Conservation (phyloP, 192 early-diverging fungal species). For the Geranomyces variabilis region DNA sequence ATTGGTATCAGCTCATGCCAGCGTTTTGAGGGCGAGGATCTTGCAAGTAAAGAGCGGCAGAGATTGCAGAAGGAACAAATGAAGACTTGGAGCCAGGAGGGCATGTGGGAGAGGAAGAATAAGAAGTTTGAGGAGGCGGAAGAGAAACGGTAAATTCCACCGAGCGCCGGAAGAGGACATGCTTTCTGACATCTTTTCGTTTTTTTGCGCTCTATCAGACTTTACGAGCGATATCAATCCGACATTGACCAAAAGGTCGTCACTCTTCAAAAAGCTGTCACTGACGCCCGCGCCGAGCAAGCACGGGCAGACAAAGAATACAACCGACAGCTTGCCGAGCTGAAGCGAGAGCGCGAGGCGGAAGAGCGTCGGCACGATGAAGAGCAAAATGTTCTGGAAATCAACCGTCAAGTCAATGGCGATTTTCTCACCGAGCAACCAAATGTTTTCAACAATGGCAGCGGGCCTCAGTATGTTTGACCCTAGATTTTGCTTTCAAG, state of each 20-base stretch:
- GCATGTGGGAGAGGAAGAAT: slow-evolving; percentile 48
- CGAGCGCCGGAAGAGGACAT: neutral
- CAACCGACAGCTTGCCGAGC: slow-evolving; percentile 46
- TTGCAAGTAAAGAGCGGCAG: slow-evolving; percentile 35
- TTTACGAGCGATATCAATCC: slow-evolving; percentile 47
- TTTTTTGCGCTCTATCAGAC: slow-evolving; percentile 13
- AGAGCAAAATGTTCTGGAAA: slow-evolving; percentile 49
- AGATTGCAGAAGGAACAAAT: slow-evolving; percentile 56
- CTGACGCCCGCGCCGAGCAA: slow-evolving; percentile 35
- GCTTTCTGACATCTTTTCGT: neutral
- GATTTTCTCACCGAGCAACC: slow-evolving; percentile 56
- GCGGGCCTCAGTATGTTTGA: slow-evolving; percentile 51
- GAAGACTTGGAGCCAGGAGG: slow-evolving; percentile 50
- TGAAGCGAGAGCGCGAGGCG: slow-evolving; percentile 46
- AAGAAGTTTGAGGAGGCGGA: slow-evolving; percentile 39
- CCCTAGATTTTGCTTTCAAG: neutral
- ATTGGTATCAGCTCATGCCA: slow-evolving; percentile 50
- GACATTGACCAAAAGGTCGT: slow-evolving; percentile 43
- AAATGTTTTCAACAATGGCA: slow-evolving; percentile 54
- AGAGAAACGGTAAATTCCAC: slow-evolving; percentile 39
- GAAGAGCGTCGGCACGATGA: slow-evolving; percentile 31
- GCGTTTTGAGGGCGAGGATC: slow-evolving; percentile 62
- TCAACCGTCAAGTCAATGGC: slow-evolving; percentile 51
- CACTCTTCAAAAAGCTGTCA: slow-evolving; percentile 43
- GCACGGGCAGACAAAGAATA: slow-evolving; percentile 45